Evolutionary conservation across 768 basidiomycete genomes (phyloP), one percentile per base, ranked within the genome.

Genomic region (Lyophyllum semitale): DNA sequence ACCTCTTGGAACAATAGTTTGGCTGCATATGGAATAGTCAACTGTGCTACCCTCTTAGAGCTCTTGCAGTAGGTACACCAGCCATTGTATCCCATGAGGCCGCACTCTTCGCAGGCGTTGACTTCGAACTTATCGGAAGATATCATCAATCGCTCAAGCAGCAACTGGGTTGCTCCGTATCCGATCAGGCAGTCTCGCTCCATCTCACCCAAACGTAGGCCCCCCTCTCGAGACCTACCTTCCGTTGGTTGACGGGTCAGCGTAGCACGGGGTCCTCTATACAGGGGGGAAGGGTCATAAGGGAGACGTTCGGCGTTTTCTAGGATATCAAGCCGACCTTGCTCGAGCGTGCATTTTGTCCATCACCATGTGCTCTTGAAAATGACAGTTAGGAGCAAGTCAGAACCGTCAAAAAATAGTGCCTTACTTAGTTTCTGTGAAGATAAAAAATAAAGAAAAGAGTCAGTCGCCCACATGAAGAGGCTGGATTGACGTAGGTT

Each of bases 291-390:
- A 47, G 17, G 25, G 52, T 61, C 54, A 61, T 33, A 43, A 26
- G 32, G 54, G 26, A 37, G 38, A 27, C 5, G 18, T 27, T 50
- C 40, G 49, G 46, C 49, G 49, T 42, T 48, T 29, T 37, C 23
- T 25, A 51, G 53, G 42, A 35, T 26, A 8, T 57, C 43, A 53
- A 58, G 48, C 64, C 79, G 70, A 88, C 93, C 93, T 89, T 48
- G 97, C 95, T 54, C 97, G 88, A 61, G 97, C 97, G 64, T 99
- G 97, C 97, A 99, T 99, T 80, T 99, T 99, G 80, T 99, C 97
- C 88, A 98, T 91, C 48, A 98, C 96, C 96, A 98, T 98, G 76
- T 96, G 95, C 77, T 95, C 87, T 91, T 61, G 37, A 57, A 13
- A 20, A 55, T 22, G 37, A 38, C 51, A 56, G 60, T 55, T 50